Conservation (phyloP, 768 basidiomycete species). For the Lentinula sp. region DNA sequence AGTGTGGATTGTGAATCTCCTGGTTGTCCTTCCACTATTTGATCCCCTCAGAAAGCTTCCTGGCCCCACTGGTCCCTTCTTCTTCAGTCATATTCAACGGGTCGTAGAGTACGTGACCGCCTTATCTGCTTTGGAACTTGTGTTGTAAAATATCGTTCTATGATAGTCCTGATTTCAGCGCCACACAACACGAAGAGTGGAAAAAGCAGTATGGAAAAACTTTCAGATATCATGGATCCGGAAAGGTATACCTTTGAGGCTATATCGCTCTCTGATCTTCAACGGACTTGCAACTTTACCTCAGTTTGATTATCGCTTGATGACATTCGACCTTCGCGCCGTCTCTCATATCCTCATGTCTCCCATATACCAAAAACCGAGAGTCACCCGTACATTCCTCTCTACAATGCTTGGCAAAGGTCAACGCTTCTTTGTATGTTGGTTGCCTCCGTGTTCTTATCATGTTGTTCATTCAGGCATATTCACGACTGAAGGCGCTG, state of each 20-base stretch:
- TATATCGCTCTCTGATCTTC: background rate
- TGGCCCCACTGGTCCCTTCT: constrained; percentile 35
- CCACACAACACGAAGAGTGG: constrained; percentile 37
- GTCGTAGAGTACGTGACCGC: constrained; percentile 38
- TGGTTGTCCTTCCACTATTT: constrained; percentile 35
- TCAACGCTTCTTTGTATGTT: constrained; percentile 10
- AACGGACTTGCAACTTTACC: background rate
- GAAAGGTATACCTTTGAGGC: constrained; percentile 27
- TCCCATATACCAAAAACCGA: constrained; percentile 46
- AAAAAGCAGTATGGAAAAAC: constrained; percentile 40
- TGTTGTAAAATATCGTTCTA: background rate
- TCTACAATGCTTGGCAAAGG: constrained; percentile 44
- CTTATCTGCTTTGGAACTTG: background rate
- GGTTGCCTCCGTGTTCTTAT: background rate
- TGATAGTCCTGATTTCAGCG: constrained; percentile 35
- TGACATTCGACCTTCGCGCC: constrained; percentile 46
- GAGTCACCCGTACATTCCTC: constrained; percentile 47
- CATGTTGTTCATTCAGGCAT: constrained; percentile 26
- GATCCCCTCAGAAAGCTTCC: constrained; percentile 45
- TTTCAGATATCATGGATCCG: constrained; percentile 50
- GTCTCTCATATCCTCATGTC: constrained; percentile 44
- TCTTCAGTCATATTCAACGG: constrained; percentile 38
- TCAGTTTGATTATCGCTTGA: constrained; percentile 48
- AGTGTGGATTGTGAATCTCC: constrained; percentile 35
- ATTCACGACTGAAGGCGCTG: constrained; percentile 46